phyloP scores from a whole-genome alignment of 2,329 filamentous ascomycete genomes.

The Aspergillus oerlinghausenensis region DNA sequence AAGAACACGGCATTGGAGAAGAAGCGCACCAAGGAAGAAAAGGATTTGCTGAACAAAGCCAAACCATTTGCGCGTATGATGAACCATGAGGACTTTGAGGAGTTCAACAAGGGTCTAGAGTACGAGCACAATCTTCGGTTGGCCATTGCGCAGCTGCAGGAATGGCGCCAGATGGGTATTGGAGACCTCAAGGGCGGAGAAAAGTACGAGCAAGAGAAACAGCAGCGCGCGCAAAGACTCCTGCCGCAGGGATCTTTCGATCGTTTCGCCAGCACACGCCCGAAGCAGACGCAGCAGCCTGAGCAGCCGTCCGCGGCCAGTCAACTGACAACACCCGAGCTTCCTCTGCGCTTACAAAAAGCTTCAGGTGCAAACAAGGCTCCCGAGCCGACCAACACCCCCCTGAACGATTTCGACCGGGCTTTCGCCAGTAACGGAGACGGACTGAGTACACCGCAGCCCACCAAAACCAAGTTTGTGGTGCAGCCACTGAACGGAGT shows the following conservation, averaged over 20 bases:
- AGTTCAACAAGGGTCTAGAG: slow-evolving; percentile 76
- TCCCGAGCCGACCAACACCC: slow-evolving; percentile 29
- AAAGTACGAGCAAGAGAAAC: slow-evolving; percentile 89
- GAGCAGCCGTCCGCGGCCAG: slow-evolving; percentile 73
- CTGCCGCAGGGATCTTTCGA: slow-evolving; percentile 77
- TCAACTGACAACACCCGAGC: slow-evolving; percentile 71
- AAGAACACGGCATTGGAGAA: slow-evolving; percentile 89
- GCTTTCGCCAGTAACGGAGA: slow-evolving; percentile 49
- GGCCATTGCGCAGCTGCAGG: slow-evolving; percentile 84
- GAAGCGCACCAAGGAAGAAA: slow-evolving; percentile 92
- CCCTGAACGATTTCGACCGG: slow-evolving; percentile 51
- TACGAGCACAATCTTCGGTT: slow-evolving; percentile 89
- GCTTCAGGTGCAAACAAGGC: slow-evolving; percentile 27
- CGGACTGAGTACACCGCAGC: slow-evolving; percentile 34
- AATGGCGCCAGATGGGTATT: slow-evolving; percentile 84
- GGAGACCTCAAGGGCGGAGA: slow-evolving; percentile 80
- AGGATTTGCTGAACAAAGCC: slow-evolving; percentile 82
- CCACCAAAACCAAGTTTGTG: slow-evolving; percentile 49
- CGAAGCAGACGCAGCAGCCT: slow-evolving; percentile 63
- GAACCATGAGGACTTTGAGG: slow-evolving; percentile 86
- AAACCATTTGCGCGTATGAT: slow-evolving; percentile 97
- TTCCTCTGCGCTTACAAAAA: slow-evolving; percentile 59
- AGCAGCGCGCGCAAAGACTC: slow-evolving; percentile 61
- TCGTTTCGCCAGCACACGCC: slow-evolving; percentile 69
- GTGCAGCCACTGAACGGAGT: slow-evolving; percentile 45